Percentiles rank a stretch among this genome's conserved stretches.
Conservation (phyloP, 495 filamentous ascomycete genomes). For the Podospora pseudopauciseta region DNA sequence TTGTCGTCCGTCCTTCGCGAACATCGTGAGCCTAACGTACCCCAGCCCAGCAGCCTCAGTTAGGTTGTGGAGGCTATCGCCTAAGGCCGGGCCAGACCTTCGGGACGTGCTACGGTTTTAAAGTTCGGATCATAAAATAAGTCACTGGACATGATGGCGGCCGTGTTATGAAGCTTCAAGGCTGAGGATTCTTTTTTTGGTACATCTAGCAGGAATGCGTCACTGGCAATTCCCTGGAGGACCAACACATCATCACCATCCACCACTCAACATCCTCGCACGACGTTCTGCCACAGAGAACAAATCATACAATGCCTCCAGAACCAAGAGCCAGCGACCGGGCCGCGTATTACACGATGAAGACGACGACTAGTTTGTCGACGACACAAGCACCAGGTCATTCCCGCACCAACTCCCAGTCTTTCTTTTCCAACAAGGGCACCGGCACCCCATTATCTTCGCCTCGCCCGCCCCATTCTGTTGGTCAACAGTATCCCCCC, state of each 20-base stretch:
- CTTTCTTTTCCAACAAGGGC: constrained; percentile 35
- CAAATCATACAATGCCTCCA: constrained; percentile 16
- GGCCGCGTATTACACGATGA: constrained; percentile 44
- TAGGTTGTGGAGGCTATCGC: background rate
- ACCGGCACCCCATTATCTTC: constrained; percentile 44
- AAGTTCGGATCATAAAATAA: background rate
- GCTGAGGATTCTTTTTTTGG: background rate
- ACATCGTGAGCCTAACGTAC: background rate
- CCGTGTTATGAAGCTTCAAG: background rate
- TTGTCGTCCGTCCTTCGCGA: background rate
- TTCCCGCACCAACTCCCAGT: constrained; percentile 39
- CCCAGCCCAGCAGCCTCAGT: background rate
- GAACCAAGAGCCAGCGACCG: constrained; percentile 32
- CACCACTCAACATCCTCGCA: background rate
- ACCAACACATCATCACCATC: background rate
- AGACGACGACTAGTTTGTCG: constrained; percentile 45
- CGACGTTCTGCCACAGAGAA: background rate
- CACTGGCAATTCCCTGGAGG: background rate
- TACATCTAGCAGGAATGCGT: background rate
- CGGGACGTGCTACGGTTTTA: background rate
- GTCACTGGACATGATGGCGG: background rate
- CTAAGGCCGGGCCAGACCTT: background rate
- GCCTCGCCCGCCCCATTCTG: constrained; percentile 40
- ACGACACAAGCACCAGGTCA: constrained; percentile 40
- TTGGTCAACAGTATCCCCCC: constrained; percentile 43